Percentiles rank a stretch among this genome's conserved stretches.
phyloP scores from a whole-genome alignment of 2,329 filamentous ascomycete genomes.

The Arthroderma sp. region DNA sequence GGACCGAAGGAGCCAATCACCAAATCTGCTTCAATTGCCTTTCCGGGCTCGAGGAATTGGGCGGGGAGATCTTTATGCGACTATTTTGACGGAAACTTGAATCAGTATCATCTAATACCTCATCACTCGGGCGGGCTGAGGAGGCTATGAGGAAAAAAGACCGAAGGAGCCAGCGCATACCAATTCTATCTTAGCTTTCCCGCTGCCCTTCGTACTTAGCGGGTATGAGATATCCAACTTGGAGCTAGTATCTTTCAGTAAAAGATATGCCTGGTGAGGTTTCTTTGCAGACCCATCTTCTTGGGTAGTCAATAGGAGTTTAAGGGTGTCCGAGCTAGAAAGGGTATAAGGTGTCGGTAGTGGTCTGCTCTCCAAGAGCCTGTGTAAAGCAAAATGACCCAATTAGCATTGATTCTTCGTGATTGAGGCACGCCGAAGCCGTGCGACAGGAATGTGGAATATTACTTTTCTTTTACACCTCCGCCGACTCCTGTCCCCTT shows the following conservation, averaged over 20 bases:
- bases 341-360: constrained; percentile 53
- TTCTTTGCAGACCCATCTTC: constrained; percentile 67
- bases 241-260: constrained; percentile 59
- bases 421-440: too few relatives aligned
- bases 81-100: constrained; percentile 33
- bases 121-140: constrained; percentile 7
- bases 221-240: constrained; percentile 81
- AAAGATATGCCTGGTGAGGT: constrained; percentile 87
- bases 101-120: constrained; percentile 8
- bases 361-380: constrained; percentile 46
- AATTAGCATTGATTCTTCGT: too few relatives aligned
- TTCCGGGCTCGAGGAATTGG: constrained; percentile 57
- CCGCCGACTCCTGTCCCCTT: constrained; percentile 46
- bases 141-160: background rate
- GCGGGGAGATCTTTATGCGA: constrained; percentile 76
- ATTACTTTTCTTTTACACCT: constrained; percentile 44
- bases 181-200: constrained; percentile 73
- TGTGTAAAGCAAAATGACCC: constrained; percentile 19
- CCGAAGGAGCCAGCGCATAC: constrained; percentile 40
- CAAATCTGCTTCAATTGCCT: constrained; percentile 65
- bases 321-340: constrained; percentile 58
- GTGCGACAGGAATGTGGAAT: background rate
- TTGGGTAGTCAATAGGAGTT: constrained; percentile 67
- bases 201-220: constrained; percentile 69
- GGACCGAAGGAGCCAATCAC: constrained; percentile 78